Evolutionary conservation across 768 basidiomycete genomes (phyloP).

Genomic region (Chalciporus chontae): DNA sequence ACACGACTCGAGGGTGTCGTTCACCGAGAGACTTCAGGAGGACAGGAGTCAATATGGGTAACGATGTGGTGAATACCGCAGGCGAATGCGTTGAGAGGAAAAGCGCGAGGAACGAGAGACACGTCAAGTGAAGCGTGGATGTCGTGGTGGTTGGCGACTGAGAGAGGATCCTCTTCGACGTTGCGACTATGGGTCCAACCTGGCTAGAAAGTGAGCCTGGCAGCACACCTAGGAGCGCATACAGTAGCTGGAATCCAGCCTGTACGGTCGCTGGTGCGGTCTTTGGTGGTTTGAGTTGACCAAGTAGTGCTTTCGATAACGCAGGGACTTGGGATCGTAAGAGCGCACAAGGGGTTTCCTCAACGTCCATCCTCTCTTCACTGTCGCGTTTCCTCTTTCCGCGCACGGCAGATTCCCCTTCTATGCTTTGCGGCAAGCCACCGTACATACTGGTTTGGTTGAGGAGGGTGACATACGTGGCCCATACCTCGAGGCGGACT

Average conservation of each 20-base stretch:
- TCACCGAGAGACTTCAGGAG: constrained; percentile 75
- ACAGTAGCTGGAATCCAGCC: constrained; percentile 79
- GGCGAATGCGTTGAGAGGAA: constrained; percentile 73
- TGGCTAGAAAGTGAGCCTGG: constrained; percentile 79
- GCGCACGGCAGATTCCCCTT: constrained; percentile 41
- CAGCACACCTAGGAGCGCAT: constrained; percentile 72
- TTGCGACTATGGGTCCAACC: constrained; percentile 57
- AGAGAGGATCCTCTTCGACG: constrained; percentile 60
- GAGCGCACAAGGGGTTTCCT: constrained; percentile 68
- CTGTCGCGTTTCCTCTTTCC: constrained; percentile 78
- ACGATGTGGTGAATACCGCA: constrained; percentile 51
- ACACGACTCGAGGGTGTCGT: constrained; percentile 83
- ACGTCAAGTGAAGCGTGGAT: constrained; percentile 77
- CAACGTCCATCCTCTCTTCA: constrained; percentile 69
- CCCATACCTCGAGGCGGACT: constrained; percentile 89
- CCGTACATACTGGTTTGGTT: constrained; percentile 83
- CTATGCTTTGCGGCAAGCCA: constrained; percentile 52
- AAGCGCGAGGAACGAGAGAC: constrained; percentile 78
- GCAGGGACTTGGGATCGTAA: constrained; percentile 74
- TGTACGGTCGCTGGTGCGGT: constrained; percentile 75
- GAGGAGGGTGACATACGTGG: constrained; percentile 76
- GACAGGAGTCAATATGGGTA: constrained; percentile 68
- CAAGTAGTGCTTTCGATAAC: constrained; percentile 76
- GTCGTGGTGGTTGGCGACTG: constrained; percentile 72
- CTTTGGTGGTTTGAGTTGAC: constrained; percentile 82